Evolutionary conservation across 805 yeast genomes (phyloP).

Genomic region (Torulaspora microellipsoides): DNA sequence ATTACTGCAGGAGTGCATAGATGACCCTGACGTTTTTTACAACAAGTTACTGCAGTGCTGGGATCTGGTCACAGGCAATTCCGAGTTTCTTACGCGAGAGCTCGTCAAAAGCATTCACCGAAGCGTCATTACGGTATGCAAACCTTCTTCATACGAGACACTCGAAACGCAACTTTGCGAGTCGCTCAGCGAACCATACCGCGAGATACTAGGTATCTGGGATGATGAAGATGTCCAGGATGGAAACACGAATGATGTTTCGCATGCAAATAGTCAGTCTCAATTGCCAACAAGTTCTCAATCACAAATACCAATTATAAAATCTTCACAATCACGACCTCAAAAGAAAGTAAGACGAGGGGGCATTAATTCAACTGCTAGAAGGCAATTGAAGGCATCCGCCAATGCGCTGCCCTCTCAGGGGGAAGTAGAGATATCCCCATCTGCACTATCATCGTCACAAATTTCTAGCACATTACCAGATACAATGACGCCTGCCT

Average conservation of each 20-base stretch:
- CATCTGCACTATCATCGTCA: slow-evolving; percentile 6
- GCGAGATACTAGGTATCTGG: slow-evolving; percentile 25
- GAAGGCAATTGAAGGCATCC: slow-evolving; percentile 3
- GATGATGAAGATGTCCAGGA: slow-evolving; percentile 14
- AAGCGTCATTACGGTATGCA: slow-evolving; percentile 15
- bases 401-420: neutral
- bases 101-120: slow-evolving; percentile 19
- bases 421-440: slow-evolving; percentile 2
- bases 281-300: slow-evolving; percentile 20
- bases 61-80: slow-evolving; percentile 19
- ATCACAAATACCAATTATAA: slow-evolving; percentile 30
- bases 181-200: slow-evolving; percentile 13
- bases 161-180: slow-evolving; percentile 3
- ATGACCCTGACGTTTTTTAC: slow-evolving; percentile 21
- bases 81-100: slow-evolving; percentile 19
- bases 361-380: neutral
- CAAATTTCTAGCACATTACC: slow-evolving; percentile 21
- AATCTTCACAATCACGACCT: slow-evolving; percentile 24
- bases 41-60: slow-evolving; percentile 30
- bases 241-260: neutral
- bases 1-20: slow-evolving; percentile 19
- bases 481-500: slow-evolving; percentile 32
- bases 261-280: slow-evolving; percentile 12
- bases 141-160: slow-evolving; percentile 7
- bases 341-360: slow-evolving; percentile 4